Evolutionary conservation across 1,139 yeast species (phyloP), one percentile per base, ranked within the genome.

Genomic region (Diutina neorugosa): DNA sequence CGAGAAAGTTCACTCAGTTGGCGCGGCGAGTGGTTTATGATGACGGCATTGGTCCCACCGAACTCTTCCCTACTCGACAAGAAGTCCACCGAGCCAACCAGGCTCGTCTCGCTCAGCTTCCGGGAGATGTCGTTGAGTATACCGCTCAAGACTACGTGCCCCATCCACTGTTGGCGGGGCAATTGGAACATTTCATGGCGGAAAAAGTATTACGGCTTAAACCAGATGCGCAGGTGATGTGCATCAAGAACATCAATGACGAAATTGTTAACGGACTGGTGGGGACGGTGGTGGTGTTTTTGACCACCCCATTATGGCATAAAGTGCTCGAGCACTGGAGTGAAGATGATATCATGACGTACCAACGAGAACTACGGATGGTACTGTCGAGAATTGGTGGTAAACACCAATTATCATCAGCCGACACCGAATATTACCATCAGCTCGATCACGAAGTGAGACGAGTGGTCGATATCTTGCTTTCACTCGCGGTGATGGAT

Each of bases 211-310:
- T 46, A 70, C n/a, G 23, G 18, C 37, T 93, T 59, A 91, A 90
- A 62, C 76, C 77, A 52, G 91, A 91, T 44, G 93, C 97, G 0
- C 98, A 93, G 68, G 98, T 93, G 0, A 94, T 93, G 98, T 84
- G 94, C 76, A 80, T 93, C 56, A 93, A 93, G 65, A 94, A 93
- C 64, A 55, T 55, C 42, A 18, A 16, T 11, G 52, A 51, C 4
- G 89, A 83, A 25, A 80, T 86, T 0, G 98, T 94, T 4, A 93
- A 93, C 67, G 99, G 99, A 0, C 84, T 96, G 0, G 69, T 93
- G 51, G 99, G 99, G 0, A 84, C 78, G 57, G 91, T 93, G 1
- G 61, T 74, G 31, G 76, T 66, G 16, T 75, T 75, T 18, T 71
- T 85, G 63, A 67, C 59, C 7, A 56, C 55, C 42, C 51, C 50